Conservation (phyloP, 2,329 filamentous ascomycete genomes). For the Metarhizium robertsii region DNA sequence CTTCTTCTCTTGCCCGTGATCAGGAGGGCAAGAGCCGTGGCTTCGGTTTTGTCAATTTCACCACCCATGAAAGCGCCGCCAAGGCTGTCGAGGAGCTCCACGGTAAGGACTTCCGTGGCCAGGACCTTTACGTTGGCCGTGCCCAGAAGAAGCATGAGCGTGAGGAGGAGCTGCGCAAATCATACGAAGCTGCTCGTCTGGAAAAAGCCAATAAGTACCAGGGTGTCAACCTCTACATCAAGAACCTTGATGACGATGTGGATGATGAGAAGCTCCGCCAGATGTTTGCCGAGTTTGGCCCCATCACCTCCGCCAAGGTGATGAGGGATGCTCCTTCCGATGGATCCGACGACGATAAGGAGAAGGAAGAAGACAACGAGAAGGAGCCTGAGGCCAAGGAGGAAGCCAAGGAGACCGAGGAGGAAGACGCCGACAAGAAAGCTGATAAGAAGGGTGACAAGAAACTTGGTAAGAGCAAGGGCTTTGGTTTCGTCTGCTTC, state of each 20-base stretch:
- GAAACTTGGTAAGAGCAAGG: constrained; percentile 96
- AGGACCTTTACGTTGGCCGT: constrained; percentile 95
- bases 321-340: constrained; percentile 75
- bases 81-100: constrained; percentile 88
- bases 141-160: constrained; percentile 99
- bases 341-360: constrained; percentile 44
- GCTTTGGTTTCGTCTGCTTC: constrained; percentile 99
- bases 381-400: constrained; percentile 40
- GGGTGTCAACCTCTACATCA: constrained; percentile 98
- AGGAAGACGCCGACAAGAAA: constrained; percentile 46
- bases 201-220: constrained; percentile 99
- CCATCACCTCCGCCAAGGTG: constrained; percentile 97
- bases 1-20: constrained; percentile 85
- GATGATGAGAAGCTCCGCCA: constrained; percentile 96
- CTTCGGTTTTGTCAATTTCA: constrained; percentile 94
- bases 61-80: constrained; percentile 77
- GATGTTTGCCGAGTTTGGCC: constrained; percentile 83
- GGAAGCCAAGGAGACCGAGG: constrained; percentile 33
- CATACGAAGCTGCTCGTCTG: constrained; percentile 92
- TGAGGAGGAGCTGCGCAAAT: constrained; percentile 97
- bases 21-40: constrained; percentile 86
- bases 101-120: constrained; percentile 81
- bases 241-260: constrained; percentile 94
- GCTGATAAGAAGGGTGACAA: constrained; percentile 48
- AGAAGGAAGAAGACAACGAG: constrained; percentile 41